Evolutionary conservation across 2,329 filamentous ascomycete species (phyloP).

Genomic region (Sporothrix humicola): DNA sequence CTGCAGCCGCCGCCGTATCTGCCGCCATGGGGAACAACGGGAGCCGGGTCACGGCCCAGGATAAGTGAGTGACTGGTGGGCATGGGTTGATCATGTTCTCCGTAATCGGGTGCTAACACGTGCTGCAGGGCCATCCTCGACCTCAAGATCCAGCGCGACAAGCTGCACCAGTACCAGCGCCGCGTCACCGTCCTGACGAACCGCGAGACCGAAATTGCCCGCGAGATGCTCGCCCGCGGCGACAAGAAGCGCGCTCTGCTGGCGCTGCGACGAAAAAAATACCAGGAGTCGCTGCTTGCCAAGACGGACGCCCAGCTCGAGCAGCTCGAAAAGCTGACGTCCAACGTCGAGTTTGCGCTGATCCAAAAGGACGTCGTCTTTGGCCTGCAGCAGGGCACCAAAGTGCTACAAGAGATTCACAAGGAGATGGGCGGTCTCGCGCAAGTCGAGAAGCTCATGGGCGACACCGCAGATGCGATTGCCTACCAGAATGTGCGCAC

Average conservation of each 20-base stretch:
- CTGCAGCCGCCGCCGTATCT: not conserved
- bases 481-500: no score
- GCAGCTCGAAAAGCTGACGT: constrained; percentile 86
- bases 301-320: constrained; percentile 95
- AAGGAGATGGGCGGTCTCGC: constrained; percentile 95
- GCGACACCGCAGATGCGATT: constrained; percentile 85
- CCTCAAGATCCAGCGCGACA: constrained; percentile 96
- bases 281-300: constrained; percentile 85
- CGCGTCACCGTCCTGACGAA: constrained; percentile 85
- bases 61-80: constrained; percentile 68
- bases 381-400: constrained; percentile 88
- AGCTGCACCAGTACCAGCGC: constrained; percentile 93
- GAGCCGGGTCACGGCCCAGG: constrained; percentile 72
- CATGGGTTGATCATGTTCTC: not conserved
- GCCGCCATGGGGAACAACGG: constrained; percentile 59
- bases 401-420: constrained; percentile 88
- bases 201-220: constrained; percentile 85
- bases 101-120: not conserved
- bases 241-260: constrained; percentile 84
- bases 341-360: constrained; percentile 90
- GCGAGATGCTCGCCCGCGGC: constrained; percentile 77
- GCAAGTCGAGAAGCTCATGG: constrained; percentile 92
- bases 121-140: constrained; percentile 84
- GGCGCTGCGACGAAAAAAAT: constrained; percentile 92
- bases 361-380: constrained; percentile 97